Evolutionary conservation across 371 early-diverging fungal genomes (phyloP), one percentile per base, ranked within the genome.

Genomic region (Ecytonucleospora hepatopenaei): DNA sequence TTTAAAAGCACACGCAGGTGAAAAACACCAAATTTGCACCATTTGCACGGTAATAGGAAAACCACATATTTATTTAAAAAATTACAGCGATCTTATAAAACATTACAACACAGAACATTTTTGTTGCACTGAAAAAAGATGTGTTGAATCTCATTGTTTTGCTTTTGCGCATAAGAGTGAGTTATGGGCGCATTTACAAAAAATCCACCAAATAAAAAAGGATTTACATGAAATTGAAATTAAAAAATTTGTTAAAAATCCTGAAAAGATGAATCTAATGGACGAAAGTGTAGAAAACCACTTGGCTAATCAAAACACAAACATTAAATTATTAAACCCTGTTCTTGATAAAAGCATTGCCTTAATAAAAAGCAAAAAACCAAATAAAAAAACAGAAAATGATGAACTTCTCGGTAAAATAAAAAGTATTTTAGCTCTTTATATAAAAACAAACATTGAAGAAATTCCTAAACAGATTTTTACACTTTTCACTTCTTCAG

Each of bases 131-230:
- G 61, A 73, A 21, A 46, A 55, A 21, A 49, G 51, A 33, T 80
- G 80, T 61, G n/a, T 59, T 48, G 54, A 69, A 34, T 69, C 31
- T 23, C 71, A 71, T 46, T 72, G 71, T 59, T 77, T 73, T 65
- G 74, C 68, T 15, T 80, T 75, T 67, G 67, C 73, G 2, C 74
- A 80, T 46, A 69, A 77, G 56, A 67, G 72, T 15, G 80, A 77
- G 65, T 59, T 80, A 23, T 63, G 71, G 5, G 71, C 55, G 19
- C 80, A 80, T 65, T 40, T 57, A 3, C 27, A 40, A 0, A 58
- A 46, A 30, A 28, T 69, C 16, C 79, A 79, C 53, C 46, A 55
- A 24, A 34, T 48, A 16, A 35, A 55, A 34, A 26, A 46, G 0
- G 53, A 59, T 46, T 48, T 72, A 12, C 17, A 16, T 1, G 68